phyloP scores from a whole-genome alignment of 2,329 filamentous ascomycete genomes.

The Aspergillus sclerotialis region DNA sequence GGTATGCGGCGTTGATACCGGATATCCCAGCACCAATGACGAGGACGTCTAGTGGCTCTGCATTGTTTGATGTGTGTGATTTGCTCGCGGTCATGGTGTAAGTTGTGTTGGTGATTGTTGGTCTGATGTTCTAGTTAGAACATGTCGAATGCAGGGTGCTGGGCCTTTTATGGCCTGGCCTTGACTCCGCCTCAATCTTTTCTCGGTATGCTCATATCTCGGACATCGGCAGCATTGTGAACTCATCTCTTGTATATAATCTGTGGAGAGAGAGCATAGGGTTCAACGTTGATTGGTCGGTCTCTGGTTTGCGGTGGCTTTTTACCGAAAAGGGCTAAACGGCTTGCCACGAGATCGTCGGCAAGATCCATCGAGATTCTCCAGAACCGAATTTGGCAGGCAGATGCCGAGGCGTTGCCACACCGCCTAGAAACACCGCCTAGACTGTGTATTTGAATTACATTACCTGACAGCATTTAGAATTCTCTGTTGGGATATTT shows the following conservation, averaged over 20 bases:
- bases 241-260: too few species aligned
- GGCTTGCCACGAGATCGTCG: not conserved
- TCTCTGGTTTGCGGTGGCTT: conserved; percentile 1
- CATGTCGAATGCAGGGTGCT: not conserved
- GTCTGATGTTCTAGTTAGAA: too few species aligned
- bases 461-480: too few species aligned
- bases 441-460: too few species aligned
- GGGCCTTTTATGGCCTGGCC: not conserved
- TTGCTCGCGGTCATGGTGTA: not conserved
- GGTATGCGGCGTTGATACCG: conserved; percentile 45
- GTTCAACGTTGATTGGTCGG: too few species aligned
- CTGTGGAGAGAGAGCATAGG: too few species aligned
- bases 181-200: not conserved
- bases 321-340: conserved; percentile 1
- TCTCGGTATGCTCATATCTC: not conserved
- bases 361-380: too few species aligned
- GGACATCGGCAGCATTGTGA: not conserved
- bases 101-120: not conserved
- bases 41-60: conserved; percentile 15
- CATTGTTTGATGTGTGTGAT: not conserved
- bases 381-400: too few species aligned
- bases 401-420: too few species aligned
- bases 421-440: too few species aligned
- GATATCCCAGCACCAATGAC: conserved; percentile 45
- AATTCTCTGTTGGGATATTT: too few species aligned